Evolutionary conservation across 2,329 filamentous ascomycete genomes (phyloP).

Genomic region (Keithomyces neogunnii): DNA sequence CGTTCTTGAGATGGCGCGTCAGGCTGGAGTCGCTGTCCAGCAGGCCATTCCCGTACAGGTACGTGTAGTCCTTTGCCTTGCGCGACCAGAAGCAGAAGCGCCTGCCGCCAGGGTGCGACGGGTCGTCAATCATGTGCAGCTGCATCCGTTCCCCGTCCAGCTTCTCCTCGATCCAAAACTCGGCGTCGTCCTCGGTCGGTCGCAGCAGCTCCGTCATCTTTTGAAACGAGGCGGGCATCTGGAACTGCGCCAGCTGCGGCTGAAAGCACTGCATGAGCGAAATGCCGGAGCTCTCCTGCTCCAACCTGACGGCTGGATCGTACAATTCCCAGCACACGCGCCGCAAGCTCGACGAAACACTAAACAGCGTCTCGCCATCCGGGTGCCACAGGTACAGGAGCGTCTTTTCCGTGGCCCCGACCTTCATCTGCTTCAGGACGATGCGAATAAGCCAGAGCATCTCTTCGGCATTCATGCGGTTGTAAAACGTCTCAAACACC

Average conservation of each 20-base stretch:
- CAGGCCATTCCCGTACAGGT: constrained; percentile 76
- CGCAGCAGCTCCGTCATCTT: constrained; percentile 65
- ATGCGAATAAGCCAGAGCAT: constrained; percentile 93
- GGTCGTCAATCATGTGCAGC: constrained; percentile 77
- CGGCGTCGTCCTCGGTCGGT: constrained; percentile 58
- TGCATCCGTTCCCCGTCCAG: constrained; percentile 96
- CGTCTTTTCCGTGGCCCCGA: constrained; percentile 78
- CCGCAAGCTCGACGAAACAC: constrained; percentile 80
- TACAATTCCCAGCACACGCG: constrained; percentile 91
- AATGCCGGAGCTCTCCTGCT: constrained; percentile 67
- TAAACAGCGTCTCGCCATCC: constrained; percentile 71
- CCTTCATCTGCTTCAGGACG: constrained; percentile 69
- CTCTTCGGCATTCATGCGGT: constrained; percentile 87
- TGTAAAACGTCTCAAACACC: constrained; percentile 78
- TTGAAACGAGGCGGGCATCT: constrained; percentile 68
- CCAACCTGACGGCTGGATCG: constrained; percentile 63
- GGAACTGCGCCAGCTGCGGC: constrained; percentile 88
- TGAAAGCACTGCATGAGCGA: constrained; percentile 92
- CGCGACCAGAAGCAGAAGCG: constrained; percentile 87
- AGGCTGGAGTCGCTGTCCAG: constrained; percentile 67
- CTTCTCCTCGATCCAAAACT: constrained; percentile 98
- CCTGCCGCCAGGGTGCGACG: constrained; percentile 56
- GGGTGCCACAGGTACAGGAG: constrained; percentile 77
- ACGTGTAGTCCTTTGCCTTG: constrained; percentile 93
- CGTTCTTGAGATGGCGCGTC: constrained; percentile 68